Evolutionary conservation across 2,329 filamentous ascomycete species (phyloP), one percentile per base, ranked within the genome.

Genomic region (Colletotrichum sp.): DNA sequence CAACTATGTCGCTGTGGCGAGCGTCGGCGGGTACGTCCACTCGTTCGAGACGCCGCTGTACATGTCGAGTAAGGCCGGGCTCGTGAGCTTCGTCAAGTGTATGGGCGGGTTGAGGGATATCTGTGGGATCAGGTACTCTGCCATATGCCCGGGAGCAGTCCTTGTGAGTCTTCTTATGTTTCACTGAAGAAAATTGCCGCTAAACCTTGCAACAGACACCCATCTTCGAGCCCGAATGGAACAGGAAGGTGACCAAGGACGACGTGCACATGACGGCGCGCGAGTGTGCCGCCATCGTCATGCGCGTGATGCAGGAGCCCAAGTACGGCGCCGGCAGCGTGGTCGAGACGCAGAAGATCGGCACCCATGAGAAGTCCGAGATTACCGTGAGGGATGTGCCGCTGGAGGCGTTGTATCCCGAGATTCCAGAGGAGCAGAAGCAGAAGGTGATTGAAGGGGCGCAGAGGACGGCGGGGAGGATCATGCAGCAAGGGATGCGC

Each of bases 21-120:
- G 79, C 24, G 48, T 84, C 52, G 79, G 78, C 0, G 82, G 71
- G 2, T 83, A 84, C 10, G 16, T 83, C 5, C 80, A 81, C 60
- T 77, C 77, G 1, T 39, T 84, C 18, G 74, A 79, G 16, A 80
- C 83, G 1, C 83, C 83, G 0, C 64, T 83, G 21, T 83, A 84
- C 74, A 79, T 79, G 55, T 74, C 81, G 1, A 81, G 78, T 72
- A 84, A 84, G 69, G 79, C 78, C 0, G 81, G 79, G 7, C 69
- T 82, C 21, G 26, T 68, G 3, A 68, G 66, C 30, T 36, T 68
- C 3, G 30, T 55, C 66, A 68, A 68, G 66, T 68, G 48, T 3
- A 48, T 68, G 39, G 39, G 48, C 16, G 66, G 43, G 10, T 9
- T 68, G 14, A 57, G 32, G n/a, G 26, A 32, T 28, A 21, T 68